Base-by-base conservation (phyloP, 345 rosid species). In the Aquilaria sinensis region DNA sequence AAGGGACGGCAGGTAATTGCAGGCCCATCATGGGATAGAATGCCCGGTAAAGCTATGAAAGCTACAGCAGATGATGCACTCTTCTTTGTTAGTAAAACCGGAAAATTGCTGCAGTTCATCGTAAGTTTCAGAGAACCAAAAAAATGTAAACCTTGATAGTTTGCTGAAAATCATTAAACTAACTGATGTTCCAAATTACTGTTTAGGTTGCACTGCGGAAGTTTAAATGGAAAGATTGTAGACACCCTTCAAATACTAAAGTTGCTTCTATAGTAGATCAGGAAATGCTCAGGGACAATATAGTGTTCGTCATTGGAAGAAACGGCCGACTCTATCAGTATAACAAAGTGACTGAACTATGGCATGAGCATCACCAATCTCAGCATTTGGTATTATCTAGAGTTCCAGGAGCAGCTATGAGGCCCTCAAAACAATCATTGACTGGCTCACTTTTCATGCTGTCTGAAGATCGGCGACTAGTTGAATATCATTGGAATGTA, bases 341-440 rank as follows among this genome's bases (percentile, higher is more conserved):
- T 65, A 86, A 84, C 81, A 84, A 80, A 72, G 82, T 84, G 56
- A 82, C 80, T 43, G 80, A 75, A 14, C 61, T 80, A 63, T 81
- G 89, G 93, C 89, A 84, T 49, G 87, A 78, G 78, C 93, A 84
- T 70, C 72, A 77, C 59, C 93, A 84, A 51, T 86, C 87, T 57
- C 85, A 64, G 67, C 87, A 86, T 73, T 65, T 86, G 78, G 58
- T 71, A 53, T 70, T 84, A 9, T 78, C 89, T 48, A 51, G 60
- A 72, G 15, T 56, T 41, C 84, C 85, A 2, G 89, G 89, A 68
- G 75, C 85, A 0, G 80, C 80, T 7, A 77, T 61, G 76, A 79
- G 89, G 59, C 60, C 84, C 52, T 64, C 81, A 31, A 61, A 60
- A 1, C 51, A 52, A 43, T 82, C 87, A 52, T 59, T 78, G 6